These are phyloP conservation scores for Naumovozyma dairenensis DNA, from an alignment of 805 yeast genomes.

Conservation along the genomic window DNA sequence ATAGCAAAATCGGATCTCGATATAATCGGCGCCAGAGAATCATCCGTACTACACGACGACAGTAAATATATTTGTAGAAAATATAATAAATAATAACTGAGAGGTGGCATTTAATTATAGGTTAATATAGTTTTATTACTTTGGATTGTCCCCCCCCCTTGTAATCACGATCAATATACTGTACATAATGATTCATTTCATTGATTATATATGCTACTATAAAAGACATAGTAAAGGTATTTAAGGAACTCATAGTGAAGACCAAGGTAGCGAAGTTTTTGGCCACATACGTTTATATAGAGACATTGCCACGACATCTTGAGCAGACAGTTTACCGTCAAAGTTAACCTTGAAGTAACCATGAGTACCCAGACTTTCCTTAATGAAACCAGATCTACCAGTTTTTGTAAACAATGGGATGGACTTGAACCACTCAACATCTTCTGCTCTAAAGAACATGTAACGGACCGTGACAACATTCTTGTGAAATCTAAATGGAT, in stretches of 20 bases:
- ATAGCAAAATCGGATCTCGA: too few species aligned
- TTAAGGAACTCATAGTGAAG: neutral
- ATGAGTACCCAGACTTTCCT: conserved; percentile 94
- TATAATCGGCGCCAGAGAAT: too few species aligned
- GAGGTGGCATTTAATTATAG: too few species aligned
- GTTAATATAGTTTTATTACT: too few species aligned
- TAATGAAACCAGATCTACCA: conserved; percentile 91
- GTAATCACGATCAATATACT: too few species aligned
- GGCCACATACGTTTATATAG: conserved; percentile 95
- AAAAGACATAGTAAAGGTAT: neutral
- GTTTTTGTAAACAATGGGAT: conserved; percentile 86
- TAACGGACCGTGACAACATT: conserved; percentile 84
- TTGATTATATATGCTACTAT: neutral
- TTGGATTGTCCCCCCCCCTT: too few species aligned
- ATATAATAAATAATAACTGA: too few species aligned
- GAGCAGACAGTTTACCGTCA: conserved; percentile 82
- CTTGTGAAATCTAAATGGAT: conserved; percentile 91
- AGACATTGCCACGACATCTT: conserved; percentile 90
- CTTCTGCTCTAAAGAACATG: conserved; percentile 93
- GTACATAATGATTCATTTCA: neutral
- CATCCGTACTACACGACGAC: too few species aligned
- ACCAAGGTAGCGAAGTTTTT: conserved; percentile 32
- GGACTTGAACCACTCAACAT: conserved; percentile 79
- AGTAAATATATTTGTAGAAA: too few species aligned
- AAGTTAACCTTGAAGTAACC: conserved; percentile 96